Evolutionary conservation across 2,329 filamentous ascomycete genomes (phyloP).

Genomic region (Alternaria burnsii): DNA sequence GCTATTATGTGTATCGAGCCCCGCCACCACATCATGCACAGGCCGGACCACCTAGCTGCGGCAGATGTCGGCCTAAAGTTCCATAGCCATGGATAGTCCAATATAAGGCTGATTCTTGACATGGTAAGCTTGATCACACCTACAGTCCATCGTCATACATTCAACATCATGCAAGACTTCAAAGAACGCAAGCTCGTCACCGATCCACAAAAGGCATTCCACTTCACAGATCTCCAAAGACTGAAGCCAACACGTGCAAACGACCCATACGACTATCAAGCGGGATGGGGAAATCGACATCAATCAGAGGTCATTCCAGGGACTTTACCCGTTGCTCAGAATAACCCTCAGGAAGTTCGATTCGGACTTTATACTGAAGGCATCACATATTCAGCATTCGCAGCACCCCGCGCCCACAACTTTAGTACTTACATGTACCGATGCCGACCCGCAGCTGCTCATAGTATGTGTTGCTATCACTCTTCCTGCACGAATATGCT

Average conservation of each 20-base stretch:
- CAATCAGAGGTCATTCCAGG: slow-evolving; percentile 55
- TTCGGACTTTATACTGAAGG: slow-evolving; percentile 58
- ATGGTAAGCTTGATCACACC: slow-evolving; percentile 14
- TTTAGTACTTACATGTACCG: slow-evolving; percentile 58
- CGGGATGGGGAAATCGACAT: slow-evolving; percentile 52
- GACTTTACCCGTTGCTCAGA: slow-evolving; percentile 54
- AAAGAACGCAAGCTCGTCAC: slow-evolving; percentile 48
- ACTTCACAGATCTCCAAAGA: slow-evolving; percentile 51
- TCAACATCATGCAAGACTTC: slow-evolving; percentile 41
- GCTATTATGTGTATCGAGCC: slow-evolving; percentile 34
- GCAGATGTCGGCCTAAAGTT: slow-evolving; percentile 37
- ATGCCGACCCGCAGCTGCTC: slow-evolving; percentile 54
- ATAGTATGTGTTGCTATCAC: slow-evolving; percentile 36
- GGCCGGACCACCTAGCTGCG: slow-evolving; percentile 41
- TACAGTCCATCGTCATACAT: not conserved
- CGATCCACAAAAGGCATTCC: slow-evolving; percentile 50
- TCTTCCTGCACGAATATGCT: slow-evolving; percentile 7
- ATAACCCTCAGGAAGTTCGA: slow-evolving; percentile 53
- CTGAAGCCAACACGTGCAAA: slow-evolving; percentile 50
- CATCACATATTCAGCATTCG: slow-evolving; percentile 57
- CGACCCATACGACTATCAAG: slow-evolving; percentile 51
- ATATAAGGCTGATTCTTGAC: slow-evolving; percentile 38
- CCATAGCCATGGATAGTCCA: slow-evolving; percentile 29
- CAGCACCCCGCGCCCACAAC: slow-evolving; percentile 54
- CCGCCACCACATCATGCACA: slow-evolving; percentile 46